Conservation (phyloP, 108 stramenopile species). For the Pseudonitzschia delicatissima region DNA sequence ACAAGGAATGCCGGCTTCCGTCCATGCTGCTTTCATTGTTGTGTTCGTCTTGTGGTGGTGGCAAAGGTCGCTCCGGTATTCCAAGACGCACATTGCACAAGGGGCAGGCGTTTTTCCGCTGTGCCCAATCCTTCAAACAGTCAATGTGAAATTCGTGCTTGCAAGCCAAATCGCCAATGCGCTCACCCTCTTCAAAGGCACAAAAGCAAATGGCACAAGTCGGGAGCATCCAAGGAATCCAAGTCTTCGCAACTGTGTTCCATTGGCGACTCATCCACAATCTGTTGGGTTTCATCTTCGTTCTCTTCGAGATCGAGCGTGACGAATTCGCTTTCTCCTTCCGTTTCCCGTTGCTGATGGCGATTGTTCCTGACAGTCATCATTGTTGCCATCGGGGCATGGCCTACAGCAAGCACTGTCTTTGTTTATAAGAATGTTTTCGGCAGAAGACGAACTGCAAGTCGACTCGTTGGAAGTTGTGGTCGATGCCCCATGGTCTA, state of each 20-base stretch:
- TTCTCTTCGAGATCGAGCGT: not conserved
- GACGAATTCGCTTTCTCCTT: not conserved
- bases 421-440: too few relatives aligned
- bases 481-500: too few relatives aligned
- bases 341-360: too few relatives aligned
- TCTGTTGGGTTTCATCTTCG: too few relatives aligned
- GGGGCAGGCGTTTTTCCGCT: constrained; percentile 67
- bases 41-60: not conserved
- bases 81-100: constrained; percentile 38
- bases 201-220: constrained; percentile 68
- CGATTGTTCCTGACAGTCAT: not conserved
- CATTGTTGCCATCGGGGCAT: not conserved
- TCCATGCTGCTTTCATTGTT: not conserved
- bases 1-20: not conserved
- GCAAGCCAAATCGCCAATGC: constrained; percentile 65
- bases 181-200: constrained; percentile 62
- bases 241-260: too few relatives aligned
- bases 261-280: too few relatives aligned
- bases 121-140: constrained; percentile 68
- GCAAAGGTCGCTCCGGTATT: not conserved
- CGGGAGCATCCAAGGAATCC: not conserved
- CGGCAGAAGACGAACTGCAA: too few relatives aligned
- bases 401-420: not conserved
- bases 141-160: constrained; percentile 67
- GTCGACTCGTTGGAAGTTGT: too few relatives aligned